Evolutionary conservation across 345 rosid species (phyloP).

Genomic region (Gossypium turneri): DNA sequence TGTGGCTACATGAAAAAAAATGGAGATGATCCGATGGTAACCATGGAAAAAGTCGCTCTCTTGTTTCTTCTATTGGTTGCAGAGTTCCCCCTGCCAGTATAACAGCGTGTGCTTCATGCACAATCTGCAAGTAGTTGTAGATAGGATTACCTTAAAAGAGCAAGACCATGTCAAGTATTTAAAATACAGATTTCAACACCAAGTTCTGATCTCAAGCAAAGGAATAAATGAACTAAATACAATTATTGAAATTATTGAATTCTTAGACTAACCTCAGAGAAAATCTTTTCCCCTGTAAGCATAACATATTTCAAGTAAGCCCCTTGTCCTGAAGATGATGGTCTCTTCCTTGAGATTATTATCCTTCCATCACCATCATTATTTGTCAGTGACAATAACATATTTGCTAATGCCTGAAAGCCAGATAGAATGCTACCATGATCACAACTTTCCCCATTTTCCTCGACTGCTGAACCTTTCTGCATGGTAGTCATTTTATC

Average conservation of each 20-base stretch:
- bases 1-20: constrained; percentile 86
- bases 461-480: constrained; percentile 33
- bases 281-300: constrained; percentile 86
- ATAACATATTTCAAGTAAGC: constrained; percentile 78
- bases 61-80: constrained; percentile 93
- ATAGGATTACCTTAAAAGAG: constrained; percentile 11
- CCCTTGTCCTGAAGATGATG: constrained; percentile 42
- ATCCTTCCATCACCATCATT: constrained; percentile 82
- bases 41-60: constrained; percentile 89
- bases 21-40: constrained; percentile 57
- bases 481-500: constrained; percentile 47
- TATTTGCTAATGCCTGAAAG: constrained; percentile 64
- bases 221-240: not conserved
- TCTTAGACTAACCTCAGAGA: constrained; percentile 63
- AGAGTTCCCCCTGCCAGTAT: constrained; percentile 91
- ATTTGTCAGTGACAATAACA: constrained; percentile 68
- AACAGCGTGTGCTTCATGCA: constrained; percentile 76
- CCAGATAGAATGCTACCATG: constrained; percentile 58
- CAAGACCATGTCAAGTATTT: not conserved
- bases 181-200: not conserved
- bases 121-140: constrained; percentile 47
- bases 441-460: constrained; percentile 33
- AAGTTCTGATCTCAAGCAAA: constrained; percentile 4
- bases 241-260: not conserved
- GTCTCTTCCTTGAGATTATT: constrained; percentile 61